Conservation (phyloP, 2,329 filamentous ascomycete species). For the Colletotrichum abscissum region DNA sequence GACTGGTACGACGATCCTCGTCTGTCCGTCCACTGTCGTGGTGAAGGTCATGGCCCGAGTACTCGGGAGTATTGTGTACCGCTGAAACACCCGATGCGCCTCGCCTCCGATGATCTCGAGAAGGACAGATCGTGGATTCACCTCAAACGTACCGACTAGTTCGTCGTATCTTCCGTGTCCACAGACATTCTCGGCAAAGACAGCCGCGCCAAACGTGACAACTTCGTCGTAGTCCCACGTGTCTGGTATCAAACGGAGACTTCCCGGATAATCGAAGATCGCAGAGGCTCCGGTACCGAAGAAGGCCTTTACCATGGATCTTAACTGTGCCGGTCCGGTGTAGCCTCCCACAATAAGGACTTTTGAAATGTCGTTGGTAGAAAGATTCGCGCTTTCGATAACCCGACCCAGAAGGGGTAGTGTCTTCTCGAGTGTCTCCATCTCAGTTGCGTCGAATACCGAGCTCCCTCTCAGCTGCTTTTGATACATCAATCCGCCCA, state of each 20-base stretch:
- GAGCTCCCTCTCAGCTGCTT: background rate
- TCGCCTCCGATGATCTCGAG: background rate
- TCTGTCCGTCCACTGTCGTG: background rate
- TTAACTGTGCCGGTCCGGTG: background rate
- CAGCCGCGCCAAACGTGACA: background rate
- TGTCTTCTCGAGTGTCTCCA: background rate
- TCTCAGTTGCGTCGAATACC: background rate
- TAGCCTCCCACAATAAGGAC: background rate
- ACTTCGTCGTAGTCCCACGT: background rate
- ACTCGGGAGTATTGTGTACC: background rate
- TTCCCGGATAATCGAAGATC: background rate
- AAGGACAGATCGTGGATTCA: background rate
- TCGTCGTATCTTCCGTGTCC: background rate
- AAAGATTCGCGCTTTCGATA: background rate
- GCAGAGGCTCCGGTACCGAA: background rate
- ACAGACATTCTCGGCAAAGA: background rate
- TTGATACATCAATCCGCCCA: background rate
- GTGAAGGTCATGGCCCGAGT: background rate
- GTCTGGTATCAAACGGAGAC: background rate
- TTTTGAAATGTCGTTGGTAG: background rate
- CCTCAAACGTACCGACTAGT: background rate
- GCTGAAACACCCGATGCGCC: background rate
- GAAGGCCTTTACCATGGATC: background rate
- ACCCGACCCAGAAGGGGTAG: background rate
- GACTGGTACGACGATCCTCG: background rate